phyloP scores from a whole-genome alignment of 768 basidiomycete species.

The Brasilioporus rufonigricans region DNA sequence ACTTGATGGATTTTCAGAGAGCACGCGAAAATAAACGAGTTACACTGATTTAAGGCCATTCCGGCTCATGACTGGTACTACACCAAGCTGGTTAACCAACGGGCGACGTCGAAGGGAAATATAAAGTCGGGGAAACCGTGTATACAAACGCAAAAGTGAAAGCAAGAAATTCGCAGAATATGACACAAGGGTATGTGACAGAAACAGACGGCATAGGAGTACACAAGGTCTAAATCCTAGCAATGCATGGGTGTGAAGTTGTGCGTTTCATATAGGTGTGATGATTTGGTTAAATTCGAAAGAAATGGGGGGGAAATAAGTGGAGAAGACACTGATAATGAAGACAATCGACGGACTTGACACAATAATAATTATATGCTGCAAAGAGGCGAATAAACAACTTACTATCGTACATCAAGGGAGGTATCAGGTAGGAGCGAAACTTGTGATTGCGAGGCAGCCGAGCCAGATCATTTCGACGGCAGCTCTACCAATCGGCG shows the following conservation, averaged over 20 bases:
- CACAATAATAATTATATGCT: neutral
- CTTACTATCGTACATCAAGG: conserved; percentile 13
- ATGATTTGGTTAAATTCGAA: conserved; percentile 1
- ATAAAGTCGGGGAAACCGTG: conserved; percentile 11
- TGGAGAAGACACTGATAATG: neutral
- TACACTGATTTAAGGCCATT: conserved; percentile 9
- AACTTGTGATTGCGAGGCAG: conserved; percentile 48
- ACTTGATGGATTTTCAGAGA: neutral
- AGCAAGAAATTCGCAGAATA: conserved; percentile 7
- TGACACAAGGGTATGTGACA: conserved; percentile 13
- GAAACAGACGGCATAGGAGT: conserved; percentile 13
- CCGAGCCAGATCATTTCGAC: conserved; percentile 58
- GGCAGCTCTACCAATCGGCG: conserved; percentile 46
- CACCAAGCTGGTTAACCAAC: conserved; percentile 16
- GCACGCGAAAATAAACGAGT: conserved; percentile 3
- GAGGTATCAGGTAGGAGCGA: conserved; percentile 23
- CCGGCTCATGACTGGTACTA: conserved; percentile 18
- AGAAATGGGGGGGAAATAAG: conserved; percentile 1
- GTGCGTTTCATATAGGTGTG: conserved; percentile 11
- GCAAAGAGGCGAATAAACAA: conserved; percentile 3
- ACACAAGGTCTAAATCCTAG: conserved; percentile 24
- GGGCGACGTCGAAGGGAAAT: conserved; percentile 3
- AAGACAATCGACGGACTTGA: neutral
- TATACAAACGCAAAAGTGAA: conserved; percentile 23
- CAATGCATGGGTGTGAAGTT: conserved; percentile 13